Evolutionary conservation across 176 grass and related monocot genomes (phyloP).

Genomic region (Microstegium vimineum): DNA sequence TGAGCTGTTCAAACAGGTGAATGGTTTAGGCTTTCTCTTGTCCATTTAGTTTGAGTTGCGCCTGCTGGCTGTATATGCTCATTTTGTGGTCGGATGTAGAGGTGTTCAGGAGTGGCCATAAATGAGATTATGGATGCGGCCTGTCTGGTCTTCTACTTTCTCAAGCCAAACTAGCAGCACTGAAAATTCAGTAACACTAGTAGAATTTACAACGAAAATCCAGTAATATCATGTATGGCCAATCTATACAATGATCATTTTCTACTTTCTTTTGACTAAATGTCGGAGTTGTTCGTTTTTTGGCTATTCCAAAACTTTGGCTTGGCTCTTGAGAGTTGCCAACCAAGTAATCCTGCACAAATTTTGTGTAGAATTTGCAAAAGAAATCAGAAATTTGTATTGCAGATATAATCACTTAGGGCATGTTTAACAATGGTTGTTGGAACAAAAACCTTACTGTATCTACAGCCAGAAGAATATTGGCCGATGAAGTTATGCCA

Average conservation of each 20-base stretch:
- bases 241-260: background rate
- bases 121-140: background rate
- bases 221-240: background rate
- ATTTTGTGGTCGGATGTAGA: background rate
- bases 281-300: background rate
- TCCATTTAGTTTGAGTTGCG: conserved; percentile 7
- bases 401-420: background rate
- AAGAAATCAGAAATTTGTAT: background rate
- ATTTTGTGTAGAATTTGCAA: background rate
- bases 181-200: background rate
- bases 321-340: background rate
- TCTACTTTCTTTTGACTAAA: background rate
- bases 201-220: background rate
- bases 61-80: conserved; percentile 23
- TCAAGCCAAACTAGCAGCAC: background rate
- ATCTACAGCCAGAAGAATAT: background rate
- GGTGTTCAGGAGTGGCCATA: background rate
- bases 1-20: conserved; percentile 94
- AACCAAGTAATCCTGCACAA: background rate
- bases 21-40: conserved; percentile 7
- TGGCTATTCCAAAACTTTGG: background rate
- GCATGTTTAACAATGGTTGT: background rate
- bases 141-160: background rate
- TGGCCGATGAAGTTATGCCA: background rate
- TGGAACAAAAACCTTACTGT: conserved; percentile 1